Evolutionary conservation across 2,329 filamentous ascomycete genomes (phyloP), one percentile per base, ranked within the genome.

Genomic region (Penicillium paneum): DNA sequence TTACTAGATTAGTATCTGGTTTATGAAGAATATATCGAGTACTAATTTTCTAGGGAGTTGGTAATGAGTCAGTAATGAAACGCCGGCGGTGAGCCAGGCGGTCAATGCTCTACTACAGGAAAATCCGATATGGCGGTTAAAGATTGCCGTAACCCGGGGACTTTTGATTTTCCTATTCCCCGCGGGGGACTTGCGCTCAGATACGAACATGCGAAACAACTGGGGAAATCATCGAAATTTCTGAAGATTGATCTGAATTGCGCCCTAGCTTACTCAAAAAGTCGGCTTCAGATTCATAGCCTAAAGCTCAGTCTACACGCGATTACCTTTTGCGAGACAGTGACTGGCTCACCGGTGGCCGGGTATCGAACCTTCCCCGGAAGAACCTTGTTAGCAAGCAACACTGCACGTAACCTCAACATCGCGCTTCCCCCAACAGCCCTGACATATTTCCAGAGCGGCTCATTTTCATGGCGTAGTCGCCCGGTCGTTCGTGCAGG

Each of bases 311-410:
- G 19, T n/a, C 29, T 17, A 13, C 19, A 39, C 39, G 39, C 21
- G 54, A 61, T 62, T 54, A 57, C 47, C 48, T 58, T 61, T 60
- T 59, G 57, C 59, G 42, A 45, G 38, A 38, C 46, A 28, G 43
- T 51, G 52, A 59, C 54, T 59, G 48, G 59, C 55, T 62, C 57
- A 60, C 61, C 57, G 57, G 54, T 57, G 44, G 55, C 46, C 51
- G 36, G 44, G 36, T 41, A 55, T 54, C 52, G 52, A 50, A 32
- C 52, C 44, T 54, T 60, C 60, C 55, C 55, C 60, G 52, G 56
- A 59, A 55, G 32, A 50, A 51, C 52, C 41, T 26, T 47, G 29
- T 46, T 32, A 19, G 44, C 45, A 41, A 40, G 26, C 12, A 32
- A 43, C 38, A 32, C 39, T 43, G 29, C 38, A 39, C 12, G 29